Base-by-base conservation (phyloP, 176 grass and related monocot genomes). In the Leersia perrieri region DNA sequence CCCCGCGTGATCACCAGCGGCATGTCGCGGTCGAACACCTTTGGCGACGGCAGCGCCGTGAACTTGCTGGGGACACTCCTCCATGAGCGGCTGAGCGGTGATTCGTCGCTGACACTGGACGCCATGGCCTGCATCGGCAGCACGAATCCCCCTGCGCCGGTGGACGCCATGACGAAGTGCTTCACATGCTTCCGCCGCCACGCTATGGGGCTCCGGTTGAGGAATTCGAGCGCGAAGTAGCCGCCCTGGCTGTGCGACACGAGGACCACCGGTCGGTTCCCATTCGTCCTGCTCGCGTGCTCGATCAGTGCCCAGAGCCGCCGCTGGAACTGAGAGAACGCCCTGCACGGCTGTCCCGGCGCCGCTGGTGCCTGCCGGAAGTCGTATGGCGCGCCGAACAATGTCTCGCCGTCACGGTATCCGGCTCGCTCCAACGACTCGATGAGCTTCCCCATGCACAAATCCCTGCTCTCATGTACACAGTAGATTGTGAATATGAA, bases 361-460 rank as follows among this genome's bases (percentile, higher is more conserved):
- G 88, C 42, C 6, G 78, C 36, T 4, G 84, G 44, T 29, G 82
- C 78, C 39, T 85, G 72, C 8, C 88, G 78, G 65, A 89, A 89
- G 78, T 89, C 88, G 66, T 85, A 89, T n/a, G n/a, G n/a, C n/a
- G n/a, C n/a, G n/a, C n/a, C n/a, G n/a, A n/a, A n/a, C n/a, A n/a
- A n/a, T n/a, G 55, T 85, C 53, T 73, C 4, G 33, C 88, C 83
- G 10, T 82, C 87, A 10, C 15, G 45, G 68, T 90, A 90, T 26
- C 88, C 73, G 7, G 70, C 44, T 14, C 63, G 15, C 67, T 85
- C 72, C 26, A 78, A 26, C 2, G 71, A 42, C 62, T 60, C 44
- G 9, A 76, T 12, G 18, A 84, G 45, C 7, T 3, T 76, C 4
- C 6, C 82, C 82, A 76, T 68, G 1, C 39, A 73, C 7, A 36